Conservation (phyloP, 495 filamentous ascomycete genomes). For the Cenococcum geophilum region DNA sequence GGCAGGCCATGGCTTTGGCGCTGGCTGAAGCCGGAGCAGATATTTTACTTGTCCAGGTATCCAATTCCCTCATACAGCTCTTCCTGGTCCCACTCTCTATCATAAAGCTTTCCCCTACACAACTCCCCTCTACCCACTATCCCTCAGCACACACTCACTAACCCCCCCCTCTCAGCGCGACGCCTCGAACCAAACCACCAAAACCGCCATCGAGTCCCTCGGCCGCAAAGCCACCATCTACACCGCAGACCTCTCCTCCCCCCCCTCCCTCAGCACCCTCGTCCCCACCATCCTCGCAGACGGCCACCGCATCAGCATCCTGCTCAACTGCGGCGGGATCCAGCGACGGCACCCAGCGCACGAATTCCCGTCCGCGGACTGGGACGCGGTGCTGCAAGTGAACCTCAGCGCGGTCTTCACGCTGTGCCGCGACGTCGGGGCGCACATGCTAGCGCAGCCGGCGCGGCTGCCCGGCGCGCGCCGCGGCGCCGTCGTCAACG, state of each 20-base stretch:
- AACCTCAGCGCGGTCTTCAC: conserved; percentile 81
- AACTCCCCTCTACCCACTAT: not conserved
- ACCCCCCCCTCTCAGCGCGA: conserved; percentile 50
- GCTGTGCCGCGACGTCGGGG: conserved; percentile 74
- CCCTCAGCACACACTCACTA: not conserved
- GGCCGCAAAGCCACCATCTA: conserved; percentile 65
- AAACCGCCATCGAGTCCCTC: conserved; percentile 53
- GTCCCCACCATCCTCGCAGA: conserved; percentile 56
- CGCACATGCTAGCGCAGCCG: conserved; percentile 66
- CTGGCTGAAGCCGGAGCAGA: conserved; percentile 81
- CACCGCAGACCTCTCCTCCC: conserved; percentile 64
- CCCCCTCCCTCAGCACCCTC: conserved; percentile 53
- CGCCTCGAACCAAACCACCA: conserved; percentile 56
- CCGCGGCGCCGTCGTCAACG: conserved; percentile 76
- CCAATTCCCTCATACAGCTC: not conserved
- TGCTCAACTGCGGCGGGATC: conserved; percentile 83
- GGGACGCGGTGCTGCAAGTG: conserved; percentile 77
- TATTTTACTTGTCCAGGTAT: conserved; percentile 57
- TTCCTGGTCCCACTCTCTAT: not conserved
- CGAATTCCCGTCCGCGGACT: conserved; percentile 74
- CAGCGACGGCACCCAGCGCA: conserved; percentile 72
- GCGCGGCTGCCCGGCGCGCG: conserved; percentile 50
- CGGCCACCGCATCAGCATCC: conserved; percentile 57
- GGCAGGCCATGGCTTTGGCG: conserved; percentile 73
- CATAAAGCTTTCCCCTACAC: not conserved